Evolutionary conservation across 345 rosid genomes (phyloP).

Genomic region (Trapa incisa): DNA sequence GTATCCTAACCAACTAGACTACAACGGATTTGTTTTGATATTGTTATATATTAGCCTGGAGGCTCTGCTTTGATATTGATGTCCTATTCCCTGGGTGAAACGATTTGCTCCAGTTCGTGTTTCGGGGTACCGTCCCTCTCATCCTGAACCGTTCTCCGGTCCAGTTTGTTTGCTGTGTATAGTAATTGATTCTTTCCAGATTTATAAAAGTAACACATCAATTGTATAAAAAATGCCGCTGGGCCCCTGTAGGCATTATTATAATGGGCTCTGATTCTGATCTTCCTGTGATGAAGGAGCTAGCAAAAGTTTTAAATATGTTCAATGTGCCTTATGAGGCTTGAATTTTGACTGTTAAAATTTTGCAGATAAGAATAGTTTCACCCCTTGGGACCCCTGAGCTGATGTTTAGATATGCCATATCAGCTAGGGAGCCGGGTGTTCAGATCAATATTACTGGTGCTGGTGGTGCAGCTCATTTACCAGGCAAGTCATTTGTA

Average conservation of each 20-base stretch:
- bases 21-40: slow-evolving; percentile 28
- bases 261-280: slow-evolving; percentile 96
- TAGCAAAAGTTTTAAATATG: slow-evolving; percentile 49
- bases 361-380: slow-evolving; percentile 56
- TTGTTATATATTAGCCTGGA: no score
- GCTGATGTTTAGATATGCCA: slow-evolving; percentile 76
- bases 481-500: slow-evolving; percentile 42
- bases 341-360: background rate
- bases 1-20: slow-evolving; percentile 70
- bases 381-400: slow-evolving; percentile 93
- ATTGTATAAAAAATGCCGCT: slow-evolving; percentile 23
- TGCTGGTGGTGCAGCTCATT: slow-evolving; percentile 98
- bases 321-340: slow-evolving; percentile 80
- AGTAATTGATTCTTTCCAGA: background rate
- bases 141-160: slow-evolving; percentile 15
- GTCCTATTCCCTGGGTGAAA: slow-evolving; percentile 1
- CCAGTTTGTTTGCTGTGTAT: slow-evolving; percentile 17
- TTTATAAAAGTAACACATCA: background rate
- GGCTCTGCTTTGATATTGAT: no score
- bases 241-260: slow-evolving; percentile 55
- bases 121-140: slow-evolving; percentile 5
- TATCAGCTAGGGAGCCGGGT: slow-evolving; percentile 54
- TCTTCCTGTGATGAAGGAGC: slow-evolving; percentile 96
- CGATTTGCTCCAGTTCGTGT: slow-evolving; percentile 32
- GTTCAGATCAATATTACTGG: slow-evolving; percentile 81